Conservation (phyloP, 2,329 filamentous ascomycete species). For the Neonectria punicea region DNA sequence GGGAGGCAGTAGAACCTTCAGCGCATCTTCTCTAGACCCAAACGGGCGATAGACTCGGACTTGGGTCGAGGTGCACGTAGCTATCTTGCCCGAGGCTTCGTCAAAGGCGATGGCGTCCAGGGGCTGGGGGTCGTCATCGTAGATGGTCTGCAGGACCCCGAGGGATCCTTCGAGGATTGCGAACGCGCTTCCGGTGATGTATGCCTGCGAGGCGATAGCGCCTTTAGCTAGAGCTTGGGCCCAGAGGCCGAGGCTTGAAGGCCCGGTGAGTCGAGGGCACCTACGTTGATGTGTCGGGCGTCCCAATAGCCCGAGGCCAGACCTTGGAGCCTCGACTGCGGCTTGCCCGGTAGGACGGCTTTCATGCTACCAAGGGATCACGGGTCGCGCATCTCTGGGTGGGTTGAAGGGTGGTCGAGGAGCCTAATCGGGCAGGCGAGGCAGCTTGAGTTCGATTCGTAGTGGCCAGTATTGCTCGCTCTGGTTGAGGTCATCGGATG, state of each 20-base stretch:
- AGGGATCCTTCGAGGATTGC: constrained; percentile 81
- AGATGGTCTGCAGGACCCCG: constrained; percentile 87
- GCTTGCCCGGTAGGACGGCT: constrained; percentile 82
- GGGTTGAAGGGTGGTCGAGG: constrained; percentile 2
- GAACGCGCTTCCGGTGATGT: constrained; percentile 89
- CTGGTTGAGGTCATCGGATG: constrained; percentile 27
- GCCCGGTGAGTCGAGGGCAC: constrained; percentile 37
- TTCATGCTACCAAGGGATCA: constrained; percentile 68
- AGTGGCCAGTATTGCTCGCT: constrained; percentile 12
- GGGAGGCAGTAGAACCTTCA: constrained; percentile 69
- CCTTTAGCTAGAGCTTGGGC: constrained; percentile 22
- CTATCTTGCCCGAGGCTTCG: constrained; percentile 85
- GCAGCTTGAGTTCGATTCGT: constrained; percentile 5
- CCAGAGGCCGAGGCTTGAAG: background rate
- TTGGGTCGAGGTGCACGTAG: constrained; percentile 72
- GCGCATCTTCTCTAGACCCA: constrained; percentile 73
- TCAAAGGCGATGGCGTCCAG: constrained; percentile 85
- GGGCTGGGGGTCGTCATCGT: constrained; percentile 77
- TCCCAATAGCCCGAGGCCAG: constrained; percentile 80
- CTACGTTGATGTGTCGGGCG: constrained; percentile 76
- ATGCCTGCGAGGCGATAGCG: constrained; percentile 66
- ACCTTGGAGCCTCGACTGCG: constrained; percentile 81
- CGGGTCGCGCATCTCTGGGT: constrained; percentile 36
- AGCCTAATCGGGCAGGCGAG: constrained; percentile 20
- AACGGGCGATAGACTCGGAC: constrained; percentile 85